phyloP scores from a whole-genome alignment of 2,329 filamentous ascomycete species.

The Ceratocystis variospora region DNA sequence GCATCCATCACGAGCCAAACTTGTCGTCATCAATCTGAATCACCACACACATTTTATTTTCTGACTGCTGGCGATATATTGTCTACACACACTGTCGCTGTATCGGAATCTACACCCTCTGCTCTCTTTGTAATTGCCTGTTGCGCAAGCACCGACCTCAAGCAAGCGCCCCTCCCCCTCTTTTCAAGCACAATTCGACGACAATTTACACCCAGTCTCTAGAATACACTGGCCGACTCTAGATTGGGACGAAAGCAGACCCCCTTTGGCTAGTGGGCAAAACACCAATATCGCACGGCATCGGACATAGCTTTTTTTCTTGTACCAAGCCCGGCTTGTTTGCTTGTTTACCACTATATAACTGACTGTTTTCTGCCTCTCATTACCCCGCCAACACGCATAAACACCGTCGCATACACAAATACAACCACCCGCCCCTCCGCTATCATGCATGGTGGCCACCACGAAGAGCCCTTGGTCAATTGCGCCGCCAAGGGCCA shows the following conservation, averaged over 20 bases:
- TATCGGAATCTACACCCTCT: background rate
- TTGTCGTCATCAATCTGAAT: background rate
- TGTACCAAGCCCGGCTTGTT: too few species aligned
- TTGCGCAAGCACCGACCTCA: background rate
- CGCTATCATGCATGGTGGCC: slow-evolving; percentile 9
- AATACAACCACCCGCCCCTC: background rate
- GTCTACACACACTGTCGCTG: background rate
- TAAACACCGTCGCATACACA: too few species aligned
- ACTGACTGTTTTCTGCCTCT: too few species aligned
- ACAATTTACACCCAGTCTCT: background rate
- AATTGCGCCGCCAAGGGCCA: slow-evolving; percentile 29
- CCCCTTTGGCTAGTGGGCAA: too few species aligned
- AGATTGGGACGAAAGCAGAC: background rate
- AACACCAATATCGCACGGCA: too few species aligned
- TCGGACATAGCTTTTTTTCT: too few species aligned
- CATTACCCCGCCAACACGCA: too few species aligned
- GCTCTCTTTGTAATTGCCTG: background rate
- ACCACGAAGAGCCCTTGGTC: slow-evolving; percentile 12
- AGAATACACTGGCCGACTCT: background rate
- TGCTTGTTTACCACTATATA: too few species aligned
- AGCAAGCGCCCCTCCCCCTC: slow-evolving; percentile 1
- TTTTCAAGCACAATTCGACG: background rate
- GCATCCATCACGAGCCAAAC: background rate
- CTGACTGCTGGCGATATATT: background rate
- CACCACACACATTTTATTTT: background rate